Percentiles rank a stretch among this genome's conserved stretches.
These are phyloP conservation scores for Agrostemma githago DNA, from an alignment of 148 eudicot genomes.

Conservation along the genomic window DNA sequence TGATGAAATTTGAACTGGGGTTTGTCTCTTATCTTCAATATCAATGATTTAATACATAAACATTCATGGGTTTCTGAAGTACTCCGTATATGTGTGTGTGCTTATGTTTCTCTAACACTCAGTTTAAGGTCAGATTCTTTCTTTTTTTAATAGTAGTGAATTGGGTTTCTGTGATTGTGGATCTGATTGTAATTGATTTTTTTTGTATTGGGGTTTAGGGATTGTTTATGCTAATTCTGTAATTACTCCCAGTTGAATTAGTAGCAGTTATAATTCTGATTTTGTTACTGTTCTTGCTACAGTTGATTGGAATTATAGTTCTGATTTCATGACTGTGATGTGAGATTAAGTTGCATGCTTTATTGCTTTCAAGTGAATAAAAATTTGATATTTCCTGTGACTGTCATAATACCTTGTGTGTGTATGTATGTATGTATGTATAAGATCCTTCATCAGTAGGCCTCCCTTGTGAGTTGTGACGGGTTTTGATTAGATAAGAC, in stretches of 20 bases:
- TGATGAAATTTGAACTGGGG: conserved; percentile 17
- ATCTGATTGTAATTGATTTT: conserved; percentile 11
- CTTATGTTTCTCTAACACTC: background rate
- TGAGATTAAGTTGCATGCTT: background rate
- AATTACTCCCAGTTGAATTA: too few species aligned
- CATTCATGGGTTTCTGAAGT: conserved; percentile 26
- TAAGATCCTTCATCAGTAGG: too few species aligned
- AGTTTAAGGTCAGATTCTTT: conserved; percentile 17
- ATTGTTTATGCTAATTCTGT: background rate
- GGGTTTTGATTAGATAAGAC: too few species aligned
- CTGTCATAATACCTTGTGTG: background rate
- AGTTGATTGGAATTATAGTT: background rate
- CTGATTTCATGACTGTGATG: conserved; percentile 4
- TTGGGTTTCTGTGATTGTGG: conserved; percentile 8
- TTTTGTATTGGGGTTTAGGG: background rate
- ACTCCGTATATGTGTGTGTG: conserved; percentile 4
- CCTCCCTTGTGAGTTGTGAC: too few species aligned
- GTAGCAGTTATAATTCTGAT: background rate
- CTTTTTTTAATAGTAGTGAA: background rate
- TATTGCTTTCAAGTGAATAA: background rate
- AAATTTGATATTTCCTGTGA: background rate
- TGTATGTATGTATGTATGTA: background rate
- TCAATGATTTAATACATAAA: conserved; percentile 1
- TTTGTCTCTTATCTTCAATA: conserved; percentile 6
- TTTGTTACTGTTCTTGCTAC: background rate